Base-by-base conservation (phyloP, 306 rosid species). In the Trifolium fragiferum region DNA sequence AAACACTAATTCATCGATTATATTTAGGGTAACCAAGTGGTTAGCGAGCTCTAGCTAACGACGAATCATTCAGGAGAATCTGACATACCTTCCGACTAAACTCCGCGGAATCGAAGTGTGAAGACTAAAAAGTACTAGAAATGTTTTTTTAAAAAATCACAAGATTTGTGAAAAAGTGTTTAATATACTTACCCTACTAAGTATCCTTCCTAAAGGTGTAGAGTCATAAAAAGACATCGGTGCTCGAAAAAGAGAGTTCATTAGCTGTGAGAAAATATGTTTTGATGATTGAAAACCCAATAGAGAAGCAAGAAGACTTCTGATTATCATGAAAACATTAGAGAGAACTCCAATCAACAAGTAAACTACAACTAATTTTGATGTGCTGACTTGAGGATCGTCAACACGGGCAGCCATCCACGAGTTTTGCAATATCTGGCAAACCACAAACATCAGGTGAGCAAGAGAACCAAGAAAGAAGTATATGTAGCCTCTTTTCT, bases 181-280 rank as follows among this genome's bases (percentile, higher is more conserved):
- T 10, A 15, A 58, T 15, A 63, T 53, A 35, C 82, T 68, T 84
- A 88, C 93, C 86, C 90, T 78, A 41, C 83, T 84, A 54, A 88
- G 87, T 80, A 88, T 82, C 76, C 90, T 86, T 76, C 93, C 89
- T 40, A 84, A 21, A 20, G 90, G 90, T 2, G 93, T 88, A 16
- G 90, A 84, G 75, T 88, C 89, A 47, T 86, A 84, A 57, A 86
- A 88, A 9, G 88, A 77, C 86, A 86, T 78, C 0, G 87, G 89
- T 14, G 93, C 86, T 1, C 65, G 73, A 12, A 88, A 88, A 75
- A 88, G 90, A 21, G 93, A 88, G 74, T 66, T 73, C 46, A 84
- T 19, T 12, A 88, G 51, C 71, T 76, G 70, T 3, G 47, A 55
- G 57, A 84, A 86, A 5, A 84, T 68, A 15, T 80, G 19, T 23